Base-by-base conservation (phyloP, 169 alveolate species). In the Eimeria praecox region DNA sequence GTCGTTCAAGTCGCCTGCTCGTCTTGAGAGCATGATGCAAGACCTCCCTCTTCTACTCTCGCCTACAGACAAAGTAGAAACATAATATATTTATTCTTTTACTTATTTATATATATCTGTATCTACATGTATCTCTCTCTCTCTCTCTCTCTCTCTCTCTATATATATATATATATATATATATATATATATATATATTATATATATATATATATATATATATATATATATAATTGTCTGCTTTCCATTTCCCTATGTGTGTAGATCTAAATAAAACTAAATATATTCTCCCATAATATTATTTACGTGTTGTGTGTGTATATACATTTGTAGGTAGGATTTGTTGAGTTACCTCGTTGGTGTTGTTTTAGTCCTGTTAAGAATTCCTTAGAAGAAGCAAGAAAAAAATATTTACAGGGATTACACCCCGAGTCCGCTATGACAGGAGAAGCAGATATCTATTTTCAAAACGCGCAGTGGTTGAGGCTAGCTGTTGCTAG, bases 1-100 rank as follows among this genome's bases (percentile, higher is more conserved):
- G 33, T 97, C 95, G 46, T 99, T 99, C 97, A 99, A 99, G 91
- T 94, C 98, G 6, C 99, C 99, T 54, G 98, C 99, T 8, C 98
- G 99, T 87, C 96, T 99, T 64, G 99, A 99, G 95, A 98, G 99
- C 62, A 98, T 98, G 99, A 98, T 98, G 99, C 99, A 99, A 95
- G 99, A 98, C 94, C 97, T 97, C 33, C 95, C 96, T 1, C 93
- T 92, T 9, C 94, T 62, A 54, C 82, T 95, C 38, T 27, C 69
- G 8, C 75, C 90, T 42, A 56, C 27, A 20, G 95, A 75, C 90
- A 92, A 75, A 40, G 96, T 94, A 56, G 54, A 49, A 8, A 49
- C 56, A 49, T 49, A 49, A 49, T 49, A 49, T 49, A 49, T 49
- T 8, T 49, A 49, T 49, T 5, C 56, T 8, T 49, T 8, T 49